phyloP scores from a whole-genome alignment of 345 rosid species.

The Reutealis trisperma region DNA sequence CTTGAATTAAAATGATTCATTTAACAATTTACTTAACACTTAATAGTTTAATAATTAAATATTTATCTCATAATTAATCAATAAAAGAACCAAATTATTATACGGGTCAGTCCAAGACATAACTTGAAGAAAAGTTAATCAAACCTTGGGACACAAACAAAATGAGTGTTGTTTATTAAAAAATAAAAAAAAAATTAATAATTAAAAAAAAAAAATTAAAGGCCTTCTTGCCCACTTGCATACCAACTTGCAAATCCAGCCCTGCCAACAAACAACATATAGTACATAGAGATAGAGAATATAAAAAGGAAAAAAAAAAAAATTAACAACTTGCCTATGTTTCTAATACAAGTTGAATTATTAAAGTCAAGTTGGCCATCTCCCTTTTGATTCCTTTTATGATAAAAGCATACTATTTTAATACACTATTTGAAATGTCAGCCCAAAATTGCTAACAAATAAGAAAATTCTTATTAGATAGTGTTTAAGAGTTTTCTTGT shows the following conservation, averaged over 20 bases:
- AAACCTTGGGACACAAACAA: neutral
- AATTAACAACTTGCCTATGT: constrained; percentile 15
- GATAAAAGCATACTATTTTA: neutral
- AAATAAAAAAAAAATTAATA: too few species aligned
- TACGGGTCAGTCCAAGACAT: neutral
- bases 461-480: neutral
- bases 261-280: neutral
- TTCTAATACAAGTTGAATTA: constrained; percentile 10
- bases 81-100: too few species aligned
- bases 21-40: too few species aligned
- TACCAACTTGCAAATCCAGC: neutral
- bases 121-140: neutral
- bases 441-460: neutral
- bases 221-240: constrained; percentile 17
- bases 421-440: neutral
- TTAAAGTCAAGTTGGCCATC: constrained; percentile 15
- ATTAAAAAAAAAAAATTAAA: too few species aligned
- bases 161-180: neutral
- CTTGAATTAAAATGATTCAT: too few species aligned
- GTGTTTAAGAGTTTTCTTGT: neutral
- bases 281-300: neutral
- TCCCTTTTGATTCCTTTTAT: constrained; percentile 4
- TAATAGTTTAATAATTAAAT: too few species aligned
- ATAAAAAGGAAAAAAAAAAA: neutral
- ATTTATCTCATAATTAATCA: too few species aligned